Base-by-base conservation (phyloP, 371 early-diverging fungal species). In the Circinella umbellata region DNA sequence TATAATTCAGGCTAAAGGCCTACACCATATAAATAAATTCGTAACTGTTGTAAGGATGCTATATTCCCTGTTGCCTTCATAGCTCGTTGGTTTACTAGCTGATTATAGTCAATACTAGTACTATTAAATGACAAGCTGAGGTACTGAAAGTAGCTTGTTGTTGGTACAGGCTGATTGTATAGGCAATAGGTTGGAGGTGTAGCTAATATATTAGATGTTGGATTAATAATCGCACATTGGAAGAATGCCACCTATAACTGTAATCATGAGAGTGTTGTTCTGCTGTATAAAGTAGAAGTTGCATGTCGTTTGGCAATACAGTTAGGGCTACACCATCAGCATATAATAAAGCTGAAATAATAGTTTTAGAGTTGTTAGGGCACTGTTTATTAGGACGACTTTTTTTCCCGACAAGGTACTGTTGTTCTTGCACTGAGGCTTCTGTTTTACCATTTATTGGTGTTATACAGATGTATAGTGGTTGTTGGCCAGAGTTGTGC, bases 101-200 rank as follows among this genome's bases (percentile, higher is more conserved):
- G 53, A 10, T 42, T 35, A 13, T 27, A 15, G 10, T 64, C 47
- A 13, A 69, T 6, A 4, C 64, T 57, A 2, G 18, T 17, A 14
- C 37, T 10, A 3, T 4, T 54, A 34, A 67, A 67, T 6, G 72
- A 67, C 4, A 71, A 17, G 1, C 68, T 67, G 11, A 64, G 67
- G 36, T 71, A 71, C 4, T 11, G n/a, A 55, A 54, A 64, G 1
- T 38, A 11, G 4, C 17, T 18, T 39, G 63, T 10, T 0, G 35
- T n/a, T n/a, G n/a, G 69, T 4, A 47, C 4, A 3, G 61, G 59
- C 20, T 8, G 53, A 15, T 35, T 37, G 13, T 37, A 62, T 2
- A 48, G 54, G 27, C 10, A 39, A 10, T 35, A 35, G 8, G 35
- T 18, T n/a, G 70, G 13, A 53, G 5, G 34, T n/a, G 46, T 55